These are phyloP conservation scores for Talaromyces ruber DNA, from an alignment of 495 filamentous ascomycete species.

Conservation along the genomic window DNA sequence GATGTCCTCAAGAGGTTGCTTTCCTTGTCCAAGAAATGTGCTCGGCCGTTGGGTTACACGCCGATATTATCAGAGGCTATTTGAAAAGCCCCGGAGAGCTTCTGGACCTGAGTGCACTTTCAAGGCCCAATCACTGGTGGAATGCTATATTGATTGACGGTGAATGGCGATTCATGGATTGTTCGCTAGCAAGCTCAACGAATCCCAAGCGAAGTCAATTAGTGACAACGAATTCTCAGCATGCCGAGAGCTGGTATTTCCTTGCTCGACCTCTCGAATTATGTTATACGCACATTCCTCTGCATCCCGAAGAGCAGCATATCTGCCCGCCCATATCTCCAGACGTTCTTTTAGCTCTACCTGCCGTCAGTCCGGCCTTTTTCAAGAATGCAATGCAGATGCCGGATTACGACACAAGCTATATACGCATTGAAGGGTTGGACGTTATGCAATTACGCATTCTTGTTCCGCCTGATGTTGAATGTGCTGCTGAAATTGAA, in stretches of 20 bases:
- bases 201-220: slow-evolving; percentile 72
- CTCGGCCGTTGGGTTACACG: slow-evolving; percentile 74
- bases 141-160: slow-evolving; percentile 90
- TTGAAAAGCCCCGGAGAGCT: slow-evolving; percentile 84
- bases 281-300: slow-evolving; percentile 91
- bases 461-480: slow-evolving; percentile 77
- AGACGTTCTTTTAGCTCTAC: slow-evolving; percentile 75
- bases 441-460: slow-evolving; percentile 89
- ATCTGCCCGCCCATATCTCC: slow-evolving; percentile 80
- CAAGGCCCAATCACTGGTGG: slow-evolving; percentile 95
- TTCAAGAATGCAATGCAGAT: slow-evolving; percentile 75
- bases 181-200: slow-evolving; percentile 81
- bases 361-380: slow-evolving; percentile 75
- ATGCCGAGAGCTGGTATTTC: slow-evolving; percentile 87
- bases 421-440: slow-evolving; percentile 77
- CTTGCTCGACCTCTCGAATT: slow-evolving; percentile 75
- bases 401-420: slow-evolving; percentile 83
- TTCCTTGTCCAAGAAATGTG: slow-evolving; percentile 91
- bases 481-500: slow-evolving; percentile 91
- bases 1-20: slow-evolving; percentile 85
- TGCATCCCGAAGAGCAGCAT: slow-evolving; percentile 80
- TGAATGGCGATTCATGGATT: slow-evolving; percentile 96
- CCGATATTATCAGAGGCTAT: slow-evolving; percentile 77
- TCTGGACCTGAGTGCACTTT: slow-evolving; percentile 60
- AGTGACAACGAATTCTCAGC: slow-evolving; percentile 56